Percentiles rank a stretch among this genome's conserved stretches.
phyloP scores from a whole-genome alignment of 129 eudicot species.

The Solidago caesia region DNA sequence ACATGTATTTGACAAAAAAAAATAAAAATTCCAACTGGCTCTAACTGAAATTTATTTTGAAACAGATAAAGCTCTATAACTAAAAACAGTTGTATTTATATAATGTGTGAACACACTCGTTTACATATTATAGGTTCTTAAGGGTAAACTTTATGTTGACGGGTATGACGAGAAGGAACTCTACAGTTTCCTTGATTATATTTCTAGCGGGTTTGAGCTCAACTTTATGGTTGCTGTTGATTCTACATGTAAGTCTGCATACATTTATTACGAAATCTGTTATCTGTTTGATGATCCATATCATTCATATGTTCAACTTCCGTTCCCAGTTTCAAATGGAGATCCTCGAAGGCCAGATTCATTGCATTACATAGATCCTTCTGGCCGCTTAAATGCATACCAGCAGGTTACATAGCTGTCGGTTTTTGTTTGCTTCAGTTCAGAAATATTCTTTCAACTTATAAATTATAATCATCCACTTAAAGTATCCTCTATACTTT shows the following conservation, averaged over 20 bases:
- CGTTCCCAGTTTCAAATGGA: slow-evolving; percentile 79
- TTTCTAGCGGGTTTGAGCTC: slow-evolving; percentile 93
- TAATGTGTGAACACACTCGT: slow-evolving; percentile 11
- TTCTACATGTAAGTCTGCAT: slow-evolving; percentile 62
- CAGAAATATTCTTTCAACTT: neutral
- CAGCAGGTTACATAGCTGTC: slow-evolving; percentile 56
- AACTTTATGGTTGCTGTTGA: slow-evolving; percentile 99
- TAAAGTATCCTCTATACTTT: neutral
- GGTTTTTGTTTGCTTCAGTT: neutral
- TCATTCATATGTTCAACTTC: slow-evolving; percentile 8
- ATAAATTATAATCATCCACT: neutral
- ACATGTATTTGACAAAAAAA: neutral
- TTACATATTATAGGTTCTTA: slow-evolving; percentile 50
- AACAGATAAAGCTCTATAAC: slow-evolving; percentile 1
- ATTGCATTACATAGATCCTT: slow-evolving; percentile 82
- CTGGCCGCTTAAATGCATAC: slow-evolving; percentile 81
- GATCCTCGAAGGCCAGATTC: slow-evolving; percentile 61
- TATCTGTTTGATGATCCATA: neutral
- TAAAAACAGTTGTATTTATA: neutral
- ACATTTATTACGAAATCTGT: neutral
- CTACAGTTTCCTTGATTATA: slow-evolving; percentile 76
- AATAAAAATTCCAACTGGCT: neutral
- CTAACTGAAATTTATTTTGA: neutral
- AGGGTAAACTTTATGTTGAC: slow-evolving; percentile 83
- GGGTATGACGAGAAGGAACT: slow-evolving; percentile 59